phyloP scores from a whole-genome alignment of 768 basidiomycete species.

The Terana coerulea region DNA sequence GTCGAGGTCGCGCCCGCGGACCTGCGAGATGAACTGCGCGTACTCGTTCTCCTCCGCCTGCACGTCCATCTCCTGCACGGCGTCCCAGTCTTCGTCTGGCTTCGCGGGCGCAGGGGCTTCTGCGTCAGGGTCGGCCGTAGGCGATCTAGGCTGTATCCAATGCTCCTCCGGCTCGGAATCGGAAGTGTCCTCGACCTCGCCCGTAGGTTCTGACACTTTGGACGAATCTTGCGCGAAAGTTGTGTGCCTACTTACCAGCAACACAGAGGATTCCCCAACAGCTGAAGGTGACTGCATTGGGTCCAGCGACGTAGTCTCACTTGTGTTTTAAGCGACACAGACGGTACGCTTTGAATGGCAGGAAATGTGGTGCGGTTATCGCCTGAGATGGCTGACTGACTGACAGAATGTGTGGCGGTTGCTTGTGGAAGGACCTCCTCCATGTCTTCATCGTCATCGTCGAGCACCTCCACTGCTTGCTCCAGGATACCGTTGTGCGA shows the following conservation, averaged over 20 bases:
- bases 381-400: neutral
- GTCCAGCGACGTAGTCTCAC: no score
- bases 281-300: no score
- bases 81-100: constrained; percentile 62
- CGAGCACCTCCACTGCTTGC: no score
- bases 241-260: no score
- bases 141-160: neutral
- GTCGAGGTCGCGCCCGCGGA: constrained; percentile 82
- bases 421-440: neutral
- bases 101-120: constrained; percentile 16
- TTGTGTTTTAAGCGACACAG: no score
- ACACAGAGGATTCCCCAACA: no score
- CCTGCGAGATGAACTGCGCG: constrained; percentile 86
- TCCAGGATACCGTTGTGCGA: no score
- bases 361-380: no score
- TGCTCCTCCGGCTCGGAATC: neutral
- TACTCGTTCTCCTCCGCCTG: constrained; percentile 84
- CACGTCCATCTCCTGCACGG: constrained; percentile 81
- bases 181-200: constrained; percentile 11
- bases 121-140: constrained; percentile 8
- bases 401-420: neutral
- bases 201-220: no score
- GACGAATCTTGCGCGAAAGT: no score
- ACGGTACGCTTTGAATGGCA: no score
- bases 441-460: neutral